Conservation (phyloP, 768 basidiomycete species). For the Cystoderma amianthinum region DNA sequence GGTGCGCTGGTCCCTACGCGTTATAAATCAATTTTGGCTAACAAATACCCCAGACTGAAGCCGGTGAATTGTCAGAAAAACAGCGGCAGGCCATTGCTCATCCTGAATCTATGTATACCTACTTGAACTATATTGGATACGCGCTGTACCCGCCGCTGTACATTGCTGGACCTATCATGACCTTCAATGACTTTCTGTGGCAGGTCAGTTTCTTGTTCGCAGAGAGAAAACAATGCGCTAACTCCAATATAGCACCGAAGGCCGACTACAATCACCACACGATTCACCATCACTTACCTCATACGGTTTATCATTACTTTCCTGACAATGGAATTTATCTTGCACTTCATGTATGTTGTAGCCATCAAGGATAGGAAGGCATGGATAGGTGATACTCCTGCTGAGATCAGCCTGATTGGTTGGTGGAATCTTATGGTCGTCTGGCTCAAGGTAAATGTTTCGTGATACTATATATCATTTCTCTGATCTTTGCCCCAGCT, state of each 20-base stretch:
- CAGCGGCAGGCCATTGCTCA: conserved; percentile 55
- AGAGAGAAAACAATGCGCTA: too few species aligned
- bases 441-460: conserved; percentile 79
- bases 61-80: conserved; percentile 38
- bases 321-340: conserved; percentile 82
- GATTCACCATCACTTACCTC: conserved; percentile 45
- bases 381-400: conserved; percentile 73
- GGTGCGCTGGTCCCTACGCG: conserved; percentile 25
- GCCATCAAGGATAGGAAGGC: conserved; percentile 88
- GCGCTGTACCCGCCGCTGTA: conserved; percentile 91
- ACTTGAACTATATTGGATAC: conserved; percentile 74
- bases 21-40: too few species aligned
- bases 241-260: conserved; percentile 57
- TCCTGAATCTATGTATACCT: conserved; percentile 52
- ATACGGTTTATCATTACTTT: conserved; percentile 66
- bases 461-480: neutral
- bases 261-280: conserved; percentile 38
- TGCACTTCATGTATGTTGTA: conserved; percentile 95
- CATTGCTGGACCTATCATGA: conserved; percentile 92
- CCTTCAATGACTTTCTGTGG: conserved; percentile 93
- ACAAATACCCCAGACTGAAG: conserved; percentile 12
- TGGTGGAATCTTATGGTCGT: conserved; percentile 97
- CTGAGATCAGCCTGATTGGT: conserved; percentile 85
- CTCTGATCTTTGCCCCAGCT: conserved; percentile 41
- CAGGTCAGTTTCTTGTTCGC: conserved; percentile 71